phyloP scores from a whole-genome alignment of 1,284 basidiomycete genomes.

The Sporisorium reilianum region DNA sequence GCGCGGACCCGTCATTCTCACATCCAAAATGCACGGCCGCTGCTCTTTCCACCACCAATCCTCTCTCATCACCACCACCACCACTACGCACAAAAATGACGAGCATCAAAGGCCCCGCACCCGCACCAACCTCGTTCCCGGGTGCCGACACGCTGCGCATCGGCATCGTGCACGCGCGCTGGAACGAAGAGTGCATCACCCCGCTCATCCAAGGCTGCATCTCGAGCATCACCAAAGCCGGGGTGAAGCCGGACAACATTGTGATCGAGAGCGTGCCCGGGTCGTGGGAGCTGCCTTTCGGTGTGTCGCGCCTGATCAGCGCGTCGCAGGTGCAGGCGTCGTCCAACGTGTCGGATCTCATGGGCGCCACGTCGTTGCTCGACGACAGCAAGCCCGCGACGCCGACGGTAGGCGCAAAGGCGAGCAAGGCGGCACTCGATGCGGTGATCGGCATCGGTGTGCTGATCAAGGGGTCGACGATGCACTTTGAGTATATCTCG shows the following conservation, averaged over 20 bases:
- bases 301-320: constrained; percentile 74
- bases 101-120: constrained; percentile 64
- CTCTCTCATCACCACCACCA: neutral
- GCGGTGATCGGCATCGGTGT: constrained; percentile 97
- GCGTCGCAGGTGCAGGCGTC: constrained; percentile 83
- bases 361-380: constrained; percentile 75
- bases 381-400: constrained; percentile 46
- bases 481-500: constrained; percentile 81
- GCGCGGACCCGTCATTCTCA: neutral
- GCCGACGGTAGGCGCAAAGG: constrained; percentile 18
- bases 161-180: constrained; percentile 71
- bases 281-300: constrained; percentile 66
- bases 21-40: too few relatives aligned
- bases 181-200: constrained; percentile 89
- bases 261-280: constrained; percentile 92
- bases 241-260: constrained; percentile 90
- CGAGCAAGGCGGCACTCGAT: constrained; percentile 73
- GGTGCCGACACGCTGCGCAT: constrained; percentile 61
- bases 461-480: constrained; percentile 83
- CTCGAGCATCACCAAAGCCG: constrained; percentile 81
- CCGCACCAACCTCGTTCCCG: constrained; percentile 64
- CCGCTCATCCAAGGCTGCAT: constrained; percentile 83
- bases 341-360: constrained; percentile 80
- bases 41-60: too few relatives aligned
- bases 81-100: constrained; percentile 26